These are phyloP conservation scores for Ustanciosporium gigantosporum DNA, from an alignment of 1,284 basidiomycete genomes.

Conservation along the genomic window DNA sequence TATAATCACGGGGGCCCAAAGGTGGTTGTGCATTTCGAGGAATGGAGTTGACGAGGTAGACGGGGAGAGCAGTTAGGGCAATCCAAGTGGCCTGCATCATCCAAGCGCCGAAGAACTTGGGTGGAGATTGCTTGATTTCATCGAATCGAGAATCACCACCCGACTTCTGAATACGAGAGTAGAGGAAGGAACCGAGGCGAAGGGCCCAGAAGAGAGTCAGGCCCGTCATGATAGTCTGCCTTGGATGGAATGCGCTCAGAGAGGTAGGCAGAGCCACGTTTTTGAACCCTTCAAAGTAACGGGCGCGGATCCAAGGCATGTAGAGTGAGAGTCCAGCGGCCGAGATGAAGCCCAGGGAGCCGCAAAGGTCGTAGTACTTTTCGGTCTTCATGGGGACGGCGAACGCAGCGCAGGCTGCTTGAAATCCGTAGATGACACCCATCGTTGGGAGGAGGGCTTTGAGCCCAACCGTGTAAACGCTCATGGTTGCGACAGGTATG, in stretches of 20 bases:
- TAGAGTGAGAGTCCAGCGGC: slow-evolving; percentile 71
- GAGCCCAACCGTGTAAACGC: slow-evolving; percentile 40
- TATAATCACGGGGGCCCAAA: slow-evolving; percentile 69
- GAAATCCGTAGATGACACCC: slow-evolving; percentile 49
- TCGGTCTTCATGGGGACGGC: slow-evolving; percentile 45
- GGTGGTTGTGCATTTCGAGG: slow-evolving; percentile 68
- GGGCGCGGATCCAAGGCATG: slow-evolving; percentile 59
- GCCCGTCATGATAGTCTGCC: slow-evolving; percentile 69
- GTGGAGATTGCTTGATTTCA: slow-evolving; percentile 70
- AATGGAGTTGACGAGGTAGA: slow-evolving; percentile 67
- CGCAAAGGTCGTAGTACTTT: slow-evolving; percentile 61
- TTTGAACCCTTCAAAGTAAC: slow-evolving; percentile 32
- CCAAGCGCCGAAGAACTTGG: slow-evolving; percentile 71
- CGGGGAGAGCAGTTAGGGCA: slow-evolving; percentile 68
- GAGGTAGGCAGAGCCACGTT: slow-evolving; percentile 30
- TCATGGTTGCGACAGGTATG: slow-evolving; percentile 17
- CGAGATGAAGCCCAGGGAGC: slow-evolving; percentile 72
- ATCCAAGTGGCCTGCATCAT: slow-evolving; percentile 77
- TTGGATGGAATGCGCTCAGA: slow-evolving; percentile 66
- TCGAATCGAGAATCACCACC: slow-evolving; percentile 73
- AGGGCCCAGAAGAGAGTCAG: slow-evolving; percentile 69
- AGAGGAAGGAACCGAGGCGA: slow-evolving; percentile 71
- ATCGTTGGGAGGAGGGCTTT: slow-evolving; percentile 41
- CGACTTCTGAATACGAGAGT: slow-evolving; percentile 65
- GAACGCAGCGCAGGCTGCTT: slow-evolving; percentile 38